Evolutionary conservation across 495 filamentous ascomycete genomes (phyloP), one percentile per base, ranked within the genome.

Genomic region (Pyrenula massariospora): DNA sequence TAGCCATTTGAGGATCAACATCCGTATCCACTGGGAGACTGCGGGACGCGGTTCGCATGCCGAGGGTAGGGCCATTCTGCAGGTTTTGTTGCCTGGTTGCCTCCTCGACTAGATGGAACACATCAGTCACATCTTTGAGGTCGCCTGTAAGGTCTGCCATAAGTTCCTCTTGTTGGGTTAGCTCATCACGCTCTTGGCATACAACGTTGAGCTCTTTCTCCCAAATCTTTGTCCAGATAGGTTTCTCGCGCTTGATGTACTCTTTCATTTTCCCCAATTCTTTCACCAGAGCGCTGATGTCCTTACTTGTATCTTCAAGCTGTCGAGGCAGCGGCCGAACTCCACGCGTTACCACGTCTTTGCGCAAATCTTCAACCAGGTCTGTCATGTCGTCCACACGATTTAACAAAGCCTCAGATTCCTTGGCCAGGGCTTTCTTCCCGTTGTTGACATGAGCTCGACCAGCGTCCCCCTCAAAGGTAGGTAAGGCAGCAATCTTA

Each of bases 161-260:
- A 22, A 97, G 79, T 48, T 95, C 93, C 69, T 99, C 93, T 70
- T 94, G 89, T 74, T 96, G 85, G 19, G 88, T 93, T 54, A 97
- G 79, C 63, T 95, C 83, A 64, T 97, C 92, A 62, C 91, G 84
- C 59, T 96, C 94, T 60, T 91, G 89, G 71, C 91, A 97, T 12
- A 99, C 93, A 52, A 89, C 78, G 68, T 95, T 85, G 51, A 99
- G 75, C 63, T 97, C 91, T 70, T 89, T 87, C 78, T 96, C 91
- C 93, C 94, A 97, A 58, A 97, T 93, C 77, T 95, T 95, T 22
- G 87, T 94, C 89, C 93, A 99, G 50, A 95, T 73, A 0, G 93
- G 93, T 70, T 94, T 95, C 78, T 99, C 93, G 22, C 78, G 78
- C 61, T 84, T 85, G 66, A 97, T 78, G 74, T 86, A 96, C 47